Percentiles rank a stretch among this genome's conserved stretches.
Evolutionary conservation across 2,329 filamentous ascomycete species (phyloP).

Genomic region (Nemania sp.): DNA sequence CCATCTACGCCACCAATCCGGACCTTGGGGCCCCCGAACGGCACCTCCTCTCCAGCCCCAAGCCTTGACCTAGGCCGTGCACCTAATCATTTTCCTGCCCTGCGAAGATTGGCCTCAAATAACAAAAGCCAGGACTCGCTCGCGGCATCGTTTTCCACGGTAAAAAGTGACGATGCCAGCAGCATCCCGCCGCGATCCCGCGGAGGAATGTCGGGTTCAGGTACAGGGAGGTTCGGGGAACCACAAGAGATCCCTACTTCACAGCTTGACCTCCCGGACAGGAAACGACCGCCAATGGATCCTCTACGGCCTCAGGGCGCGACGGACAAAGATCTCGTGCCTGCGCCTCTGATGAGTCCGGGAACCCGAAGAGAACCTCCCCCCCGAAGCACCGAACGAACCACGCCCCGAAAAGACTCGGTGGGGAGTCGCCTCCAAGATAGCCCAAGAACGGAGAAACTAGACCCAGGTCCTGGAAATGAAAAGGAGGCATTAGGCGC

Average conservation of each 20-base stretch:
- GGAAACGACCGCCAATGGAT: slow-evolving; percentile 70
- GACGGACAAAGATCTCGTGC: slow-evolving; percentile 58
- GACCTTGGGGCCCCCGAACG: slow-evolving; percentile 46
- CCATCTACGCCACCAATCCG: slow-evolving; percentile 37
- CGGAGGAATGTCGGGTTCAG: slow-evolving; percentile 51
- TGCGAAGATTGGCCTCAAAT: slow-evolving; percentile 53
- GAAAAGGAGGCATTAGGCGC: slow-evolving; percentile 20
- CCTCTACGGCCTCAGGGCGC: slow-evolving; percentile 55
- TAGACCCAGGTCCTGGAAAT: slow-evolving; percentile 31
- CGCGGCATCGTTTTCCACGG: slow-evolving; percentile 51
- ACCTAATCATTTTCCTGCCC: slow-evolving; percentile 46
- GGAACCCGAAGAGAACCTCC: slow-evolving; percentile 54
- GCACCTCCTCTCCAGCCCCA: slow-evolving; percentile 52
- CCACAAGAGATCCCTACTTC: slow-evolving; percentile 35
- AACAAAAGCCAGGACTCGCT: slow-evolving; percentile 65
- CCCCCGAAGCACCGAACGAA: slow-evolving; percentile 57
- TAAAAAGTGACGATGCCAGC: slow-evolving; percentile 55
- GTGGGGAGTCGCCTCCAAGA: slow-evolving; percentile 41
- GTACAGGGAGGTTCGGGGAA: slow-evolving; percentile 47
- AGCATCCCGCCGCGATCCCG: slow-evolving; percentile 59
- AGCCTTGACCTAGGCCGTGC: slow-evolving; percentile 56
- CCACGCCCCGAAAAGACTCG: slow-evolving; percentile 52
- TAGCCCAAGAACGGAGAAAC: slow-evolving; percentile 43
- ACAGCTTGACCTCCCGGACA: slow-evolving; percentile 61
- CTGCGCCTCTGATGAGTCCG: slow-evolving; percentile 61